Base-by-base conservation (phyloP, 2,329 filamentous ascomycete species). In the Colletotrichum sp. region DNA sequence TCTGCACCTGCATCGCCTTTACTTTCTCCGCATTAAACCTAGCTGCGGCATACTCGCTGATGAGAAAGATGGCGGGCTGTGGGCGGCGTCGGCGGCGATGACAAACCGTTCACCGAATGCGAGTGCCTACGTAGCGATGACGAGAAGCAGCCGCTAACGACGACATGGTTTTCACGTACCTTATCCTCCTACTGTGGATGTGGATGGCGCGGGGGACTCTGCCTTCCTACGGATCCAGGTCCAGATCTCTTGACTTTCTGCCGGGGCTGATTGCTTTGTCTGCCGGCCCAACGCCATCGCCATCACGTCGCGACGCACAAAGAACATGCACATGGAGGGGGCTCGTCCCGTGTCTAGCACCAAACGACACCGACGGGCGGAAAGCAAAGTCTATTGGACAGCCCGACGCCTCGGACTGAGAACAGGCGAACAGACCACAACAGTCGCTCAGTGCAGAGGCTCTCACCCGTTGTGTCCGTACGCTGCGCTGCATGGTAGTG, bases 331-430 rank as follows among this genome's bases (percentile, higher is more conserved):
- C 44, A 73, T 76, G 59, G 36, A 69, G 34, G 70, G 49, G 64
- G 70, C 73, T 76, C 73, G 28, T 73, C 73, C 73, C 64, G 63
- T 76, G 57, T 73, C 39, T 65, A 52, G 24, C 67, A 57, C 59
- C 36, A 36, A 28, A 26, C 26, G 24, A 64, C 9, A 32, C n/a
- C 49, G 30, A 62, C 49, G 36, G 49, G 52, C 55, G 62, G 63
- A 32, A 68, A 52, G 55, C 16, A 63, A 66, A 72, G 49, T 71
- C 28, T 67, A 55, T 36, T 52, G 52, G 66, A 62, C 34, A 66
- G 18, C 26, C 32, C 32, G 36, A 21, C 30, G 52, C 24, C 62
- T 72, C 68, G 18, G 21, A 55, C 72, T 21, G 34, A 65, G 28
- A 59, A n/a, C 49, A 21, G 52, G 32, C 62, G 55, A 66, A 49